A percentile compares a stretch with the other conserved stretches of the same genome.
These are phyloP conservation scores for Trichophyton mentagrophytes DNA, from an alignment of 2,329 filamentous ascomycete species.

Conservation along the genomic window DNA sequence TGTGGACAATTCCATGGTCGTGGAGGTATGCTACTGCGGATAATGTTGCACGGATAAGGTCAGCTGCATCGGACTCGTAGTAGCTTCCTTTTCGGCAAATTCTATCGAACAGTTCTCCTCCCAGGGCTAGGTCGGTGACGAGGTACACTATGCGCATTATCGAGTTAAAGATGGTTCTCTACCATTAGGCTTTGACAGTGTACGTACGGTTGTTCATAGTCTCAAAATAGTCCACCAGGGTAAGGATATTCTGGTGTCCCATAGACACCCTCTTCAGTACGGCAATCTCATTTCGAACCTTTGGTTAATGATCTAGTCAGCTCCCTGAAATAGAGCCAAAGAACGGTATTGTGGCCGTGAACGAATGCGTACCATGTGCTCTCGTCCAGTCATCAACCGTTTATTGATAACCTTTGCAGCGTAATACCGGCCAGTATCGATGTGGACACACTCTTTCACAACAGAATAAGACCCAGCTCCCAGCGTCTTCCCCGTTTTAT, in stretches of 20 bases:
- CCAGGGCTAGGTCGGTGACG: conserved; percentile 89
- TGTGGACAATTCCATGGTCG: conserved; percentile 96
- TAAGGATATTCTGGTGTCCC: conserved; percentile 96
- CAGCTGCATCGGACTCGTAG: conserved; percentile 92
- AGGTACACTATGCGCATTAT: conserved; percentile 55
- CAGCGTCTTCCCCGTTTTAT: conserved; percentile 97
- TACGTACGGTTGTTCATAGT: conserved; percentile 83
- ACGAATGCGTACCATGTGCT: conserved; percentile 67
- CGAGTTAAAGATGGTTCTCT: too few species aligned
- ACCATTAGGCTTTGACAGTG: too few species aligned
- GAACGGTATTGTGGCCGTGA: too few species aligned
- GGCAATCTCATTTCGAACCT: conserved; percentile 96
- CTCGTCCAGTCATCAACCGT: conserved; percentile 86
- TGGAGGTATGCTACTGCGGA: conserved; percentile 98
- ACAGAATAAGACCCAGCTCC: conserved; percentile 96
- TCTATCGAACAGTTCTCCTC: conserved; percentile 92
- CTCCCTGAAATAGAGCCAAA: not conserved
- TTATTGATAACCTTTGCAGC: conserved; percentile 99
- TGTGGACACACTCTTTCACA: conserved; percentile 97
- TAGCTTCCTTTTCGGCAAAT: conserved; percentile 98
- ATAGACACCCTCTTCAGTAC: conserved; percentile 97
- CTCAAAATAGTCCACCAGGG: conserved; percentile 97
- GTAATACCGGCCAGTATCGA: conserved; percentile 95
- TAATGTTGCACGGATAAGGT: conserved; percentile 84
- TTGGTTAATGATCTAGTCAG: conserved; percentile 1